A percentile compares a stretch with the other conserved stretches of the same genome.
Evolutionary conservation across 768 basidiomycete genomes (phyloP).

Genomic region (Boletellus ananas): DNA sequence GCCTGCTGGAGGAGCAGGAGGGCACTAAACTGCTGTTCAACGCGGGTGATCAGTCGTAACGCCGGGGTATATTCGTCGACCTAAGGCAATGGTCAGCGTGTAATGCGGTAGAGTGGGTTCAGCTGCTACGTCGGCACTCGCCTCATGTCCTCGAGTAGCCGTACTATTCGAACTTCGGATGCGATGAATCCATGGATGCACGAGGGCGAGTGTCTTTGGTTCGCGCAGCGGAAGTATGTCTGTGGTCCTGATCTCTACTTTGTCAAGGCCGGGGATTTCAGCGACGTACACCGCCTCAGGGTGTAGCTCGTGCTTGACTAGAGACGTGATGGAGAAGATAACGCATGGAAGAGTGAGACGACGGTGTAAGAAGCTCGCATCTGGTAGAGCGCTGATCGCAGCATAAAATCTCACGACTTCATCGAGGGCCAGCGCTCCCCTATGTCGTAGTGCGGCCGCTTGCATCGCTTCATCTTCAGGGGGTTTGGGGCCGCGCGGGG

Average conservation of each 20-base stretch:
- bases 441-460: neutral
- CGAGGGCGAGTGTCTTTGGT: neutral
- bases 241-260: neutral
- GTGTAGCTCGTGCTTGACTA: neutral
- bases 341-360: conserved; percentile 8
- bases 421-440: neutral
- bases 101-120: neutral
- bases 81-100: neutral
- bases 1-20: conserved; percentile 3
- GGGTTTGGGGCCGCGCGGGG: neutral
- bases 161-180: neutral
- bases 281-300: neutral
- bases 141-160: neutral
- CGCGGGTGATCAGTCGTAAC: conserved; percentile 1
- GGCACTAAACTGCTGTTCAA: conserved; percentile 4
- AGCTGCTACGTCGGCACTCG: neutral
- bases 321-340: neutral
- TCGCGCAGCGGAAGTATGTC: neutral
- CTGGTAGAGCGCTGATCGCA: neutral
- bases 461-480: neutral
- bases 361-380: neutral
- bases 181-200: conserved; percentile 7
- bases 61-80: conserved; percentile 1
- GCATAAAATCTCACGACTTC: neutral
- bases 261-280: neutral